These are phyloP conservation scores for Vitellaria paradoxa DNA, from an alignment of 179 eudicot species.

Conservation along the genomic window DNA sequence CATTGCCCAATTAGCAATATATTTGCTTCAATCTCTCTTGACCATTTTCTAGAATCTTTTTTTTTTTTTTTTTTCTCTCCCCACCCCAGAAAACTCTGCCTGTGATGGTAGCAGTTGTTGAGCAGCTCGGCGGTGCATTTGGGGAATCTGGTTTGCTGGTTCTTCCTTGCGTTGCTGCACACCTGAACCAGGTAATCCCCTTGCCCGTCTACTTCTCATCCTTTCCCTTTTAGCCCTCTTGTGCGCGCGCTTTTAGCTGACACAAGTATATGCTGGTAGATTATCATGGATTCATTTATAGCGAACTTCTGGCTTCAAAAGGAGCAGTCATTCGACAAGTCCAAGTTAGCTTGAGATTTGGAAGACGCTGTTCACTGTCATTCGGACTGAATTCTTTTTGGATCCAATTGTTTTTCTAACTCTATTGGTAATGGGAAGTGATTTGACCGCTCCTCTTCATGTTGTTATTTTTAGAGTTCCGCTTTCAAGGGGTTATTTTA, in stretches of 20 bases:
- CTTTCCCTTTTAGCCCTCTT: background rate
- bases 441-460: background rate
- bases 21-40: slow-evolving; percentile 4
- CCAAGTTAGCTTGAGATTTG: slow-evolving; percentile 43
- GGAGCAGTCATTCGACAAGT: slow-evolving; percentile 24
- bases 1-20: background rate
- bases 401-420: background rate
- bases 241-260: slow-evolving; percentile 9
- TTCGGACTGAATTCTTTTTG: background rate
- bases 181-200: slow-evolving; percentile 64
- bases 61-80: background rate
- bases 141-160: slow-evolving; percentile 90
- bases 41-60: background rate
- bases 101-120: slow-evolving; percentile 87
- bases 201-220: background rate
- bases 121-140: slow-evolving; percentile 86
- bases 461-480: background rate
- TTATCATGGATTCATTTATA: slow-evolving; percentile 74
- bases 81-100: slow-evolving; percentile 82
- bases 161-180: slow-evolving; percentile 96
- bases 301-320: slow-evolving; percentile 46
- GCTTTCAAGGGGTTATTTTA: background rate
- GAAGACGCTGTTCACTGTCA: background rate
- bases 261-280: slow-evolving; percentile 39
- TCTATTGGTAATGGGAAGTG: background rate